These are phyloP conservation scores for Fusarium sp. DNA, from an alignment of 2,329 filamentous ascomycete genomes.

Conservation along the genomic window DNA sequence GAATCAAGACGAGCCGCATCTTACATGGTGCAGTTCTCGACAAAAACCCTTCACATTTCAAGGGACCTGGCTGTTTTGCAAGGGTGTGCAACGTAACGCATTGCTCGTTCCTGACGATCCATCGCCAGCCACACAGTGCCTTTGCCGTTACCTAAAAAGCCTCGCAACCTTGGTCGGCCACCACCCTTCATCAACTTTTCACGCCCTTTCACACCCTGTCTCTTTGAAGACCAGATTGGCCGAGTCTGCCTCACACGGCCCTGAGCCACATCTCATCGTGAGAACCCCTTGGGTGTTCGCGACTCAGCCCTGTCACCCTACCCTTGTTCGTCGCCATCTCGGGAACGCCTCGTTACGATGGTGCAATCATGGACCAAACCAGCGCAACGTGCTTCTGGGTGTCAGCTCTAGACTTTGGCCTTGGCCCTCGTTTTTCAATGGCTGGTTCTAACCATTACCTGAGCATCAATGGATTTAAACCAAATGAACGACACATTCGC, in stretches of 20 bases:
- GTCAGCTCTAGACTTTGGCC: constrained; percentile 4
- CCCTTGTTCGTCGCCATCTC: constrained; percentile 22
- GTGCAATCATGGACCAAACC: constrained; percentile 34
- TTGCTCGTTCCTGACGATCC: constrained; percentile 39
- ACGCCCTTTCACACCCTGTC: constrained; percentile 11
- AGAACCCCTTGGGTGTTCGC: constrained; percentile 22
- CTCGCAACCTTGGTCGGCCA: constrained; percentile 4
- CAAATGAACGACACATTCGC: constrained; percentile 7
- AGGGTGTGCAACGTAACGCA: constrained; percentile 32
- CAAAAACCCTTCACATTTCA: constrained; percentile 10
- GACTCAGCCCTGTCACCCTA: constrained; percentile 27
- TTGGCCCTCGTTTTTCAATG: constrained; percentile 14
- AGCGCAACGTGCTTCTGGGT: constrained; percentile 35
- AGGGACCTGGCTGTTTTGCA: constrained; percentile 14
- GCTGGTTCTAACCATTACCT: background rate
- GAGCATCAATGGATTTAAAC: background rate
- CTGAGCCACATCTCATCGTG: constrained; percentile 7
- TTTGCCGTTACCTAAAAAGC: constrained; percentile 32
- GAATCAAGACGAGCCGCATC: constrained; percentile 32
- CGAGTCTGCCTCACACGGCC: background rate
- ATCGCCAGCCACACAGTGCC: constrained; percentile 24
- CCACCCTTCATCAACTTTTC: background rate
- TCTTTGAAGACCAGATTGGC: background rate
- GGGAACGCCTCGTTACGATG: constrained; percentile 16
- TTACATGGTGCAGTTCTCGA: constrained; percentile 28